Evolutionary conservation across 805 yeast species (phyloP), one percentile per base, ranked within the genome.

Genomic region (Sugiyamaella floridensis): DNA sequence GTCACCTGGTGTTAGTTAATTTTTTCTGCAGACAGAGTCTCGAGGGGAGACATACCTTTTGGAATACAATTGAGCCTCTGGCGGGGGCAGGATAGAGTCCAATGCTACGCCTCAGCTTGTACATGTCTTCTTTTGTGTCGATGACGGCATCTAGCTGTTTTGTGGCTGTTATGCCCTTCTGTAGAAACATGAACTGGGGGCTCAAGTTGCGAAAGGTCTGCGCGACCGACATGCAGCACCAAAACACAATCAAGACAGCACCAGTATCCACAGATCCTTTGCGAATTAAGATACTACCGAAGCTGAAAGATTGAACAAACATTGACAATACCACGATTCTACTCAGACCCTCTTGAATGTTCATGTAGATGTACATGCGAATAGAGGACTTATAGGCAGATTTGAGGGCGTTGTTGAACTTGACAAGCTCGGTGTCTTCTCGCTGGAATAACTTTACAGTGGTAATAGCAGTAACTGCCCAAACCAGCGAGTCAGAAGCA

Each of bases 271-370:
- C 63, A 8, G 76, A 72, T 0, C 80, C 79, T 4, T 68, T 66
- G 37, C 69, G 67, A 2, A 89, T 83, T 72, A 86, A 76, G 45
- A 74, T 74, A 28, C 84, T 78, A 1, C 98, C 99, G 69, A 85
- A 92, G 88, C 95, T 89, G 61, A 93, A 86, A 0, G 92, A 95
- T 67, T 88, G 96, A 2, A 90, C 86, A 71, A 92, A 89, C 82
- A 89, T 83, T 63, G 82, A 64, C 40, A 88, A 71, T 0, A 84
- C 76, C 3, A 90, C 58, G 20, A 78, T 68, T 59, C 83, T 78
- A 48, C 84, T 67, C 0, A 78, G 43, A 0, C 86, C 83, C 19
- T 77, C 66, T 62, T 88, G 89, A 0, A 77, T 61, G 11, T 82
- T 71, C 4, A 80, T 68, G 14, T 73, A 76, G 8, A 53, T 41